Base-by-base conservation (phyloP, 2,329 filamentous ascomycete species). In the Juglanconis juglandina region DNA sequence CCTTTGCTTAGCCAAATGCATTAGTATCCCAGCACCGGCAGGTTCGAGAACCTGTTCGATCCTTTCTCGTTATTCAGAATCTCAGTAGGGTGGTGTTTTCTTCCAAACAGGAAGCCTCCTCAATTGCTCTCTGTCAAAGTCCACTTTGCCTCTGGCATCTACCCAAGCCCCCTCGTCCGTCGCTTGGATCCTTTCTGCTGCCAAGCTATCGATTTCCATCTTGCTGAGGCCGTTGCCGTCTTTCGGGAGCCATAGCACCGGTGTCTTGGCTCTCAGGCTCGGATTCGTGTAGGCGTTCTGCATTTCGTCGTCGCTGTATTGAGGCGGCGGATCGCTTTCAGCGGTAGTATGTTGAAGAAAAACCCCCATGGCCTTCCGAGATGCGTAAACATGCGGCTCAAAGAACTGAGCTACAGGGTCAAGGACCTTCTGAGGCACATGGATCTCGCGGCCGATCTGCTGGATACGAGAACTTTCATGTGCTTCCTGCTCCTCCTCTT, bases 151-250 rank as follows among this genome's bases (percentile, higher is more conserved):
- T 13, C 53, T 58, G 9, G 41, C 48, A 14, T 58, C 50, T 10
- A 63, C 58, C 61, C 61, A 58, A 14, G 61, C 58, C n/a, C 61
- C 61, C 34, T 58, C 58, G 4, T 63, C 61, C 1, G 54, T 48
- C 11, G 61, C 61, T 11, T 58, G 46, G 9, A 63, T 32, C 10
- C 37, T 34, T 13, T 61, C 61, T 10, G 34, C 32, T 8, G 46
- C 37, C 17, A 63, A 41, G 7, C 37, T 48, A 11, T 58, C 58
- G 7, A 56, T 48, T 35, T 63, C 61, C 35, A 58, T 51, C 47
- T 58, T 63, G 55, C 61, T 63, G 14, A 63, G 48, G 5, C 61
- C 61, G 37, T 61, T 55, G 14, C 42, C 33, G 33, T 63, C 61
- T 35, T 50, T 51, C 7, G 61, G 61, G 11, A 63, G 32, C 61